Percentiles rank a stretch among this genome's conserved stretches.
These are phyloP conservation scores for Podospora australis DNA, from an alignment of 495 filamentous ascomycete genomes.

Conservation along the genomic window DNA sequence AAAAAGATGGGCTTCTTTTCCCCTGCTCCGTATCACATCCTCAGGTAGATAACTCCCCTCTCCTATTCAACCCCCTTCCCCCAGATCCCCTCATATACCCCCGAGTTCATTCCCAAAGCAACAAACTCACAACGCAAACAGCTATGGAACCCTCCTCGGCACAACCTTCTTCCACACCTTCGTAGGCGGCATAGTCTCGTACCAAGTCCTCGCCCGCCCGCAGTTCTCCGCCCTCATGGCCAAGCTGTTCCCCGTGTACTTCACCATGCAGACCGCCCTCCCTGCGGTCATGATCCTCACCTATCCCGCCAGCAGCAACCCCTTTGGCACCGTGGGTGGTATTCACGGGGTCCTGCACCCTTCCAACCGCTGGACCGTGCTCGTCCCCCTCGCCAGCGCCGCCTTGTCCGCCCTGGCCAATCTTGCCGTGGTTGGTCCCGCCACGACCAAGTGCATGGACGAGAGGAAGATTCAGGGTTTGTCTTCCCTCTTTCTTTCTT, in stretches of 20 bases:
- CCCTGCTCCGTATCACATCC: conserved; percentile 68
- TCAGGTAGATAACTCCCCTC: conserved; percentile 49
- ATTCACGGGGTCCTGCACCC: conserved; percentile 50
- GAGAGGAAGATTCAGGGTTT: conserved; percentile 70
- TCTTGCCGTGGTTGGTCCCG: conserved; percentile 59
- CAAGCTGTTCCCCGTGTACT: conserved; percentile 81
- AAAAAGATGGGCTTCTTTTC: conserved; percentile 37
- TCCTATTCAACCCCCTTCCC: background rate
- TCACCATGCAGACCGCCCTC: conserved; percentile 68
- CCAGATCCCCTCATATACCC: no score
- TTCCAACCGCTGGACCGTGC: conserved; percentile 50
- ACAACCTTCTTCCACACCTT: conserved; percentile 81
- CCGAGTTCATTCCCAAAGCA: no score
- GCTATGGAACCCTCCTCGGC: conserved; percentile 75
- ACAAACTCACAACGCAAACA: conserved; percentile 26
- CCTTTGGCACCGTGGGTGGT: conserved; percentile 29
- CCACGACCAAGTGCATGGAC: conserved; percentile 64
- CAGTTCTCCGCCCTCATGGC: conserved; percentile 76
- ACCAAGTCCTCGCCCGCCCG: conserved; percentile 63
- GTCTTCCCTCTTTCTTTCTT: conserved; percentile 9
- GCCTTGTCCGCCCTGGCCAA: conserved; percentile 62
- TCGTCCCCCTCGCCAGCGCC: conserved; percentile 60
- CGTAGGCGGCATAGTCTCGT: conserved; percentile 68
- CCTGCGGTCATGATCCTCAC: conserved; percentile 73
- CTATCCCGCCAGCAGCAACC: conserved; percentile 50